Evolutionary conservation across 306 rosid genomes (phyloP).

Genomic region (Cicer arietinum): DNA sequence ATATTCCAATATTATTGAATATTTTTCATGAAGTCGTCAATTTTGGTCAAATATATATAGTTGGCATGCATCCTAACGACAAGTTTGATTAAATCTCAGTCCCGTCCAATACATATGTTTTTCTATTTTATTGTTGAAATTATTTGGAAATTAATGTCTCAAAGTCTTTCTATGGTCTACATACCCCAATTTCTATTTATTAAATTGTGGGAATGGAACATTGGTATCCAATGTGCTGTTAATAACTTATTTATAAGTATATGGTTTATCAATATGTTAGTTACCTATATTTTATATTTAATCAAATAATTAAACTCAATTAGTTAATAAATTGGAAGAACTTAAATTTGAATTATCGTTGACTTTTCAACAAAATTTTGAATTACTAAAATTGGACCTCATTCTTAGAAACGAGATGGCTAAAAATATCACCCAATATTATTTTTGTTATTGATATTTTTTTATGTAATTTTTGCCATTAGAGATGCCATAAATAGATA

Average conservation of each 20-base stretch:
- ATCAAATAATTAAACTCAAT: too few species aligned
- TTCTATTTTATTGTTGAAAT: slow-evolving; percentile 30
- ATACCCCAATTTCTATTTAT: not conserved
- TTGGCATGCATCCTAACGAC: slow-evolving; percentile 49
- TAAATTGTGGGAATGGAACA: slow-evolving; percentile 42
- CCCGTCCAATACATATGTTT: slow-evolving; percentile 33
- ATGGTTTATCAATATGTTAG: not conserved
- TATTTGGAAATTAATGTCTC: slow-evolving; percentile 37
- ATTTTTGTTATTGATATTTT: not conserved
- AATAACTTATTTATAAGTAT: not conserved
- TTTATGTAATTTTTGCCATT: not conserved
- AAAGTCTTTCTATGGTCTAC: slow-evolving; percentile 42
- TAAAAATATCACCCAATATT: not conserved
- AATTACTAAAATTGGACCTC: too few species aligned
- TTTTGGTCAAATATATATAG: slow-evolving; percentile 47
- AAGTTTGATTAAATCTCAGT: slow-evolving; percentile 52
- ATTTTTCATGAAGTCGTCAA: slow-evolving; percentile 15
- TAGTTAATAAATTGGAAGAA: too few species aligned
- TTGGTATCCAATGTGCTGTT: slow-evolving; percentile 42
- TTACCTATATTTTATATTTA: not conserved
- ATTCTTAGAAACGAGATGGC: too few species aligned
- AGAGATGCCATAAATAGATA: too few species aligned
- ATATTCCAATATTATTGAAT: slow-evolving; percentile 27
- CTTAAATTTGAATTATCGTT: too few species aligned
- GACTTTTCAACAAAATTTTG: too few species aligned